phyloP scores from a whole-genome alignment of 164 flowering plant species.

The Magnolia kwangsiensis region DNA sequence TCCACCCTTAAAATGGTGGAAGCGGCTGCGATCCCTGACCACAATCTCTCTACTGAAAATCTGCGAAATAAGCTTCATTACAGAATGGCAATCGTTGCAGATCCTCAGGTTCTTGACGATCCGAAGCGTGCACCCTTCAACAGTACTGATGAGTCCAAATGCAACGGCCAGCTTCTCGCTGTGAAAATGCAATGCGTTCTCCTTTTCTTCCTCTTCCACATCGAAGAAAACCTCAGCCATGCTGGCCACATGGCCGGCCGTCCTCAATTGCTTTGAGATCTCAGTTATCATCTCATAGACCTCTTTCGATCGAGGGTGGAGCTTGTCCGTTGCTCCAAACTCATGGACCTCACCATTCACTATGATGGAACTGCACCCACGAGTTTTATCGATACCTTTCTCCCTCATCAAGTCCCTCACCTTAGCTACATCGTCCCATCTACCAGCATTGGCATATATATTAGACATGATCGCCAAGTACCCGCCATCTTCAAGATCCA shows the following conservation, averaged over 20 bases:
- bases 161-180: constrained; percentile 22
- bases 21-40: constrained; percentile 10
- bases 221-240: constrained; percentile 31
- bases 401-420: constrained; percentile 29
- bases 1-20: constrained; percentile 13
- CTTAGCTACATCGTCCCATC: constrained; percentile 31
- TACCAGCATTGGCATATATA: constrained; percentile 34
- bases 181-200: constrained; percentile 25
- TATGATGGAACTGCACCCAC: constrained; percentile 25
- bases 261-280: constrained; percentile 21
- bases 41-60: constrained; percentile 14
- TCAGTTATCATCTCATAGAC: constrained; percentile 26
- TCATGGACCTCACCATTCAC: constrained; percentile 29
- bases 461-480: constrained; percentile 33
- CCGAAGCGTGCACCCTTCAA: constrained; percentile 12
- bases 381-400: constrained; percentile 19
- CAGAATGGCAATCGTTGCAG: constrained; percentile 34
- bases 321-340: constrained; percentile 24
- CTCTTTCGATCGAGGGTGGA: constrained; percentile 25
- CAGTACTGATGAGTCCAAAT: constrained; percentile 26
- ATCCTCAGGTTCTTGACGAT: constrained; percentile 19
- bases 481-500: constrained; percentile 30
- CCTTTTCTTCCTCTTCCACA: constrained; percentile 37
- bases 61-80: constrained; percentile 24
- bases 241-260: constrained; percentile 25